Evolutionary conservation across 371 early-diverging fungal species (phyloP).

Genomic region (Syncephalis fuscata): DNA sequence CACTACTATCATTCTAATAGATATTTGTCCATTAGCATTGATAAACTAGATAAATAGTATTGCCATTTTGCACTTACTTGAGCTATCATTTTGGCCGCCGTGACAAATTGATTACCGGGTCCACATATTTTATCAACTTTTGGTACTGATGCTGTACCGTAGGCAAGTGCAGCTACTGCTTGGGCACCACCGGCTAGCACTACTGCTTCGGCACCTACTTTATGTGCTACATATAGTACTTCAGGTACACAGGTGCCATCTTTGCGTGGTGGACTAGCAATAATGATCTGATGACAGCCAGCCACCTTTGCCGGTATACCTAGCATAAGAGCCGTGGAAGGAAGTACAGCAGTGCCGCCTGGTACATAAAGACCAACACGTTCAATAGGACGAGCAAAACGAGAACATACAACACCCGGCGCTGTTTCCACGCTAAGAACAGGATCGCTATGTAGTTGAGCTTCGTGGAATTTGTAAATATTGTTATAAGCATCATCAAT

Average conservation of each 20-base stretch:
- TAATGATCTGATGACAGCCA: conserved; percentile 83
- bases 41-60: conserved; percentile 2
- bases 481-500: conserved; percentile 92
- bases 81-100: conserved; percentile 93
- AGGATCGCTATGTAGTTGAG: conserved; percentile 60
- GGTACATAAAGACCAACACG: conserved; percentile 94
- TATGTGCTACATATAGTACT: conserved; percentile 94
- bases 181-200: conserved; percentile 95
- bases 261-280: conserved; percentile 90
- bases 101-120: conserved; percentile 97
- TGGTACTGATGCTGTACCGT: conserved; percentile 86
- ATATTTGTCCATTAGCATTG: not conserved
- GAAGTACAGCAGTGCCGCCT: conserved; percentile 94
- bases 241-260: conserved; percentile 89
- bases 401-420: conserved; percentile 88
- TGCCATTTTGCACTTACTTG: conserved; percentile 23
- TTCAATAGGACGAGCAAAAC: conserved; percentile 88
- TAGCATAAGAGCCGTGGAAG: conserved; percentile 89
- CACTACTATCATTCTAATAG: conserved; percentile 65
- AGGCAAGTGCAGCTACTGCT: conserved; percentile 96
- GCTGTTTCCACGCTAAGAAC: conserved; percentile 76
- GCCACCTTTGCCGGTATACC: conserved; percentile 96
- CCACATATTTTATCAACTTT: conserved; percentile 99
- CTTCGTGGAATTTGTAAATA: conserved; percentile 82
- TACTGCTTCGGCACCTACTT: conserved; percentile 82